Evolutionary conservation across 1,284 basidiomycete genomes (phyloP).

Genomic region (Gymnopus androsaceus): DNA sequence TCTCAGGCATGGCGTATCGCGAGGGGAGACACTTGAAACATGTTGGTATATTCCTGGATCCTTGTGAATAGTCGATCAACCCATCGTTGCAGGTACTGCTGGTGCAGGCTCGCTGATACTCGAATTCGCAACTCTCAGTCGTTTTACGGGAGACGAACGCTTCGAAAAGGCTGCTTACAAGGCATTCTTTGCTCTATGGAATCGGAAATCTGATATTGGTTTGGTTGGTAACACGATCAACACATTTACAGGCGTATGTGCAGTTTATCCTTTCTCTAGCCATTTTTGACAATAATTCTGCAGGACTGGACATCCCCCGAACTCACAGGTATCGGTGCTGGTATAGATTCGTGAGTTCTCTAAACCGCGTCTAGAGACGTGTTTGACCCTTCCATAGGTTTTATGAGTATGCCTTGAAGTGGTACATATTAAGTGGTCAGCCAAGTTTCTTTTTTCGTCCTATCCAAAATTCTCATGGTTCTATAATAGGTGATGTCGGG

Average conservation of each 20-base stretch:
- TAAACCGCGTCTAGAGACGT: too few relatives aligned
- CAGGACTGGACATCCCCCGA: conserved; percentile 76
- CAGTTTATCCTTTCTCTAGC: not conserved
- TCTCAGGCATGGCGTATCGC: conserved; percentile 67
- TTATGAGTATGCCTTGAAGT: conserved; percentile 88
- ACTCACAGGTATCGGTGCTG: conserved; percentile 83
- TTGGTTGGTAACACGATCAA: conserved; percentile 90
- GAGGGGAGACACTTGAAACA: conserved; percentile 74
- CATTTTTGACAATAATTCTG: conserved; percentile 8
- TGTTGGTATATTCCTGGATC: conserved; percentile 52
- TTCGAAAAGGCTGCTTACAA: conserved; percentile 85
- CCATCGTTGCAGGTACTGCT: conserved; percentile 65
- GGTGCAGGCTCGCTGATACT: conserved; percentile 90
- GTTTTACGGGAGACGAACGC: conserved; percentile 82
- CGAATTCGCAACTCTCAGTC: conserved; percentile 89
- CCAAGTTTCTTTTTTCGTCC: conserved; percentile 16
- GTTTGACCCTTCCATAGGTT: conserved; percentile 39
- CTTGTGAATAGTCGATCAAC: conserved; percentile 7
- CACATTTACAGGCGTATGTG: conserved; percentile 71
- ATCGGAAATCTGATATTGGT: conserved; percentile 78
- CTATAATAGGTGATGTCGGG: conserved; percentile 84
- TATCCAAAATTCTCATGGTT: not conserved
- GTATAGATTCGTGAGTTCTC: conserved; percentile 70
- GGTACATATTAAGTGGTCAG: conserved; percentile 87
- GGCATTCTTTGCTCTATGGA: conserved; percentile 93